Evolutionary conservation across 2,329 filamentous ascomycete species (phyloP).

Genomic region (Gnomoniopsis sp.): DNA sequence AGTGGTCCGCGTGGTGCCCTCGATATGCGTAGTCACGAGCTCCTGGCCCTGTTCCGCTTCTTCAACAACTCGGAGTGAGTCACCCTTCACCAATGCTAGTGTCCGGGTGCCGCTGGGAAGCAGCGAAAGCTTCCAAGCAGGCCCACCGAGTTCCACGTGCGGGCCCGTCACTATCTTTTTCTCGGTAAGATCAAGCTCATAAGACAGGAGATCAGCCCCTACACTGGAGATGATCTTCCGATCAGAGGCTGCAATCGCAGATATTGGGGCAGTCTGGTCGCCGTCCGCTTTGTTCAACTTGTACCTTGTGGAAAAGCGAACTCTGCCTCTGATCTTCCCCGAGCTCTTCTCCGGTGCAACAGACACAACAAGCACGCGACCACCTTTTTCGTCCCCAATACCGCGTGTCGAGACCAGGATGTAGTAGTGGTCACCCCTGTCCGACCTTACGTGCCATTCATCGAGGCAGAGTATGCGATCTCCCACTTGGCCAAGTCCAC

Average conservation of each 20-base stretch:
- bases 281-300: constrained; percentile 39
- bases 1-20: constrained; percentile 41
- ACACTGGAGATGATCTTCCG: constrained; percentile 9
- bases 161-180: constrained; percentile 49
- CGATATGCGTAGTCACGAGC: constrained; percentile 34
- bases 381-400: constrained; percentile 26
- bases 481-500: constrained; percentile 51
- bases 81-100: constrained; percentile 48
- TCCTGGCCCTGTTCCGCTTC: not conserved
- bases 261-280: constrained; percentile 39
- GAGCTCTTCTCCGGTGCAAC: constrained; percentile 32
- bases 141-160: constrained; percentile 48
- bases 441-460: constrained; percentile 61
- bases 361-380: constrained; percentile 55
- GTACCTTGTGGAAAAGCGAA: constrained; percentile 54
- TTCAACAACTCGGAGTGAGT: constrained; percentile 56
- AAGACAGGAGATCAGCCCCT: constrained; percentile 32
- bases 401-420: constrained; percentile 56
- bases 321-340: constrained; percentile 27
- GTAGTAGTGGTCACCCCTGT: constrained; percentile 58
- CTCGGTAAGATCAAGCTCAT: constrained; percentile 41
- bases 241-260: constrained; percentile 37
- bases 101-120: constrained; percentile 43
- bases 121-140: constrained; percentile 33
- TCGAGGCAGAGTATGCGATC: constrained; percentile 59